Evolutionary conservation across 108 stramenopile genomes (phyloP), one percentile per base, ranked within the genome.

Genomic region (Cyclotella sp.): DNA sequence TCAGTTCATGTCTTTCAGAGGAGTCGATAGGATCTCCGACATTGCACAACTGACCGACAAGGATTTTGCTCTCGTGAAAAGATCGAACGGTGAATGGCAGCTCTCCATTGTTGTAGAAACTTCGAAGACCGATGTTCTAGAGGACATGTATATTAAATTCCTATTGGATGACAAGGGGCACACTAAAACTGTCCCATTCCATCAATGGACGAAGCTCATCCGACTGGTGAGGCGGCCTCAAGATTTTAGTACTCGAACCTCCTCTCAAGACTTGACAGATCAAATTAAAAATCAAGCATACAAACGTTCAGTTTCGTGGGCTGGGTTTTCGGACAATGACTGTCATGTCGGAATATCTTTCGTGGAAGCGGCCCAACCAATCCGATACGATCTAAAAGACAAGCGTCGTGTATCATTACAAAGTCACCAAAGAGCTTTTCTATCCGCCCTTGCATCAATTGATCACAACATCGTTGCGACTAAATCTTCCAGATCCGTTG

Each of bases 41-140:
- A 55, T 55, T 24, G n/a, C 55, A 3, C 7, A 55, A 3, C 8
- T 55, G 24, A 22, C 55, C 24, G 21, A n/a, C 12, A 55, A 55
- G n/a, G 55, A 55, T 8, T 24, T 55, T 55, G 55, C 55, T 12
- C 24, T 24, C 24, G 55, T 55, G 6, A 55, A 55, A 24, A 55
- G 55, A 24, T 26, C 55, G 3, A 55, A 12, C 24, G 55, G 55
- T 22, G 55, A 55, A 55, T 55, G 55, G 55, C 55, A 55, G 22
- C 55, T 22, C 11, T n/a, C 55, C 24, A 26, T 55, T 55, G 55
- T 55, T n/a, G 55, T 55, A 24, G 22, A 21, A 24, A 26, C 24
- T 21, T 55, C 55, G 24, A 12, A 7, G 24, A 24, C 55, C 24
- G 11, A 55, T 21, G 55, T 49, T 19, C 19, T 22, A 0, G 55